Conservation (phyloP, 1,284 basidiomycete species). For the Ceratobasidium sp. region DNA sequence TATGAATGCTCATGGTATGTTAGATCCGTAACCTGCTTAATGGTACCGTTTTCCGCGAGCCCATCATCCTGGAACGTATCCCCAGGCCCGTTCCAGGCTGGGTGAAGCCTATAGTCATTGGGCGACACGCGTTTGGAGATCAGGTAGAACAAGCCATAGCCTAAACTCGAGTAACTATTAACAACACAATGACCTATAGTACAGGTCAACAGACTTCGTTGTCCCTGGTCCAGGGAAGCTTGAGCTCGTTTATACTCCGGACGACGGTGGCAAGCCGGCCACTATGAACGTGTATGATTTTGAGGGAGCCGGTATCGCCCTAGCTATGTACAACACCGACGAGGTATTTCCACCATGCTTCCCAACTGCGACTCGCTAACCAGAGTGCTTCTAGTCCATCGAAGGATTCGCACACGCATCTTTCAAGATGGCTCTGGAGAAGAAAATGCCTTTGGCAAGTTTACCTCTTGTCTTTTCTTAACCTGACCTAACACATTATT, state of each 20-base stretch:
- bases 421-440: slow-evolving; percentile 98
- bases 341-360: slow-evolving; percentile 65
- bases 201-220: slow-evolving; percentile 91
- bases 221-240: slow-evolving; percentile 91
- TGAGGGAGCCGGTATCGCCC: slow-evolving; percentile 87
- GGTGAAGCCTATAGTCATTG: slow-evolving; percentile 97
- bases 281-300: slow-evolving; percentile 90
- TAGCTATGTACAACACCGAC: slow-evolving; percentile 97
- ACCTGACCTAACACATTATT: slow-evolving; percentile 12
- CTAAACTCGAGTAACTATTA: background rate
- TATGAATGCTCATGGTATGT: background rate
- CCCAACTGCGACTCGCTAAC: background rate
- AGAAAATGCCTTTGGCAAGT: slow-evolving; percentile 90
- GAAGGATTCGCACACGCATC: slow-evolving; percentile 95
- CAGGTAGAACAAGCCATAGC: slow-evolving; percentile 66
- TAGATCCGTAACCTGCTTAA: slow-evolving; percentile 97
- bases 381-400: slow-evolving; percentile 73
- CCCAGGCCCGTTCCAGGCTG: slow-evolving; percentile 96
- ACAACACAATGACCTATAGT: slow-evolving; percentile 63
- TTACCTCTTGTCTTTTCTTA: background rate
- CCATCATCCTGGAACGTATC: slow-evolving; percentile 92
- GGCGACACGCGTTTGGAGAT: slow-evolving; percentile 97
- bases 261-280: slow-evolving; percentile 73
- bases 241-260: slow-evolving; percentile 88
- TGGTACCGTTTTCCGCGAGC: slow-evolving; percentile 98